These are phyloP conservation scores for Colletotrichum musae DNA, from an alignment of 2,329 filamentous ascomycete genomes.

Conservation along the genomic window DNA sequence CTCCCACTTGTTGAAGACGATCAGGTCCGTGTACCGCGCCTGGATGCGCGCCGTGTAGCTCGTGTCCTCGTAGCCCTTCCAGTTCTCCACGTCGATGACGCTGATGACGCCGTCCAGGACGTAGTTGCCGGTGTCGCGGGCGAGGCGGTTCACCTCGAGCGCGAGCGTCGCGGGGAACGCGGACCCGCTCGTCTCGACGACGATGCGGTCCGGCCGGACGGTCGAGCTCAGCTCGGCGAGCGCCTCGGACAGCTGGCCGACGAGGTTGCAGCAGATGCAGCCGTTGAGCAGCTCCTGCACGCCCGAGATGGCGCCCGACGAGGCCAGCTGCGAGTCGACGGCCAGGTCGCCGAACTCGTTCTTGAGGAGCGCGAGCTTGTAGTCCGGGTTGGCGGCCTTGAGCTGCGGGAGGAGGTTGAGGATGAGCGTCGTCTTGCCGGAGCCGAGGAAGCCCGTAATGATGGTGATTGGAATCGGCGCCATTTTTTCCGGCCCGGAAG, in stretches of 20 bases:
- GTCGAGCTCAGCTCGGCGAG: conserved; percentile 78
- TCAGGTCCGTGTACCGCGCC: conserved; percentile 89
- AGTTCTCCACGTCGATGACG: conserved; percentile 96
- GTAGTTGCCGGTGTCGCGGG: conserved; percentile 78
- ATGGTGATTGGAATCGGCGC: conserved; percentile 90
- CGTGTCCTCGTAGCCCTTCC: conserved; percentile 92
- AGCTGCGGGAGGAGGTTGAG: conserved; percentile 95
- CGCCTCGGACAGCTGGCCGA: conserved; percentile 88
- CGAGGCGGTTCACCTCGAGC: conserved; percentile 88
- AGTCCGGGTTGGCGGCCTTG: conserved; percentile 76
- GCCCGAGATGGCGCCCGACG: conserved; percentile 85
- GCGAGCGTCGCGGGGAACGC: conserved; percentile 92
- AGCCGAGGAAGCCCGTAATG: conserved; percentile 95
- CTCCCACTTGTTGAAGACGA: conserved; percentile 97
- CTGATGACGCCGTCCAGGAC: conserved; percentile 89
- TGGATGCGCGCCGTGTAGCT: conserved; percentile 91
- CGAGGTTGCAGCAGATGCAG: conserved; percentile 99
- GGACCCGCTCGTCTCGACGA: conserved; percentile 92
- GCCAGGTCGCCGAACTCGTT: conserved; percentile 98
- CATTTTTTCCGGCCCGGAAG: conserved; percentile 57
- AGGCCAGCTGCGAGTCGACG: conserved; percentile 91
- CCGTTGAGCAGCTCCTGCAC: conserved; percentile 95
- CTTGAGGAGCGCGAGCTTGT: conserved; percentile 94
- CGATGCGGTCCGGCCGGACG: conserved; percentile 82
- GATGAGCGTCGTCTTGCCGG: conserved; percentile 96